A percentile compares a stretch with the other conserved stretches of the same genome.
phyloP scores from a whole-genome alignment of 495 filamentous ascomycete genomes.

The Entonaema liquescens region DNA sequence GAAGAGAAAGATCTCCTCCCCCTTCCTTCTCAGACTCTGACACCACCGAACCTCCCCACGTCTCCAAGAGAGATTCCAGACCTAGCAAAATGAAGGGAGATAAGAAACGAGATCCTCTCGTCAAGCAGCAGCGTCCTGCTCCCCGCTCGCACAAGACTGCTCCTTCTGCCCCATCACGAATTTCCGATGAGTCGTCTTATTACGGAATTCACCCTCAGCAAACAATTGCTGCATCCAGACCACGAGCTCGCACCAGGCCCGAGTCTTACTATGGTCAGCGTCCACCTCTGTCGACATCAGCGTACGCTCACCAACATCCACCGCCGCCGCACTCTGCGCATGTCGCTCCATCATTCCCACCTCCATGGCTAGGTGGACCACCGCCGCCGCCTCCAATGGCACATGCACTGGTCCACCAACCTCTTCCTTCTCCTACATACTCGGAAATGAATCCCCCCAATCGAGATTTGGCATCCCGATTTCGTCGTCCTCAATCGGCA shows the following conservation, averaged over 20 bases:
- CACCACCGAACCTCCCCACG: slow-evolving; percentile 49
- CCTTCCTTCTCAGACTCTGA: slow-evolving; percentile 55
- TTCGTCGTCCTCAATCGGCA: slow-evolving; percentile 53
- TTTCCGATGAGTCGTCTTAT: slow-evolving; percentile 50
- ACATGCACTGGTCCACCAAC: slow-evolving; percentile 38
- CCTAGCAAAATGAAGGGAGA: slow-evolving; percentile 46
- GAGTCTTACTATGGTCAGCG: slow-evolving; percentile 52
- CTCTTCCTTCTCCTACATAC: slow-evolving; percentile 40
- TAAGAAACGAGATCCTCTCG: slow-evolving; percentile 30
- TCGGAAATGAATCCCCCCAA: slow-evolving; percentile 39
- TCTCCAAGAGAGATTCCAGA: slow-evolving; percentile 39
- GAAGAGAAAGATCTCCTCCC: slow-evolving; percentile 46
- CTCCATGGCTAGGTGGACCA: slow-evolving; percentile 32
- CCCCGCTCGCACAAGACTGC: slow-evolving; percentile 39
- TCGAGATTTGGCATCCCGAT: slow-evolving; percentile 48
- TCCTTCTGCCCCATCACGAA: slow-evolving; percentile 37
- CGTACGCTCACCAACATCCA: slow-evolving; percentile 41
- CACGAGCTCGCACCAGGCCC: slow-evolving; percentile 53
- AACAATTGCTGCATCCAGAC: slow-evolving; percentile 47
- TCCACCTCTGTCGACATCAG: slow-evolving; percentile 45
- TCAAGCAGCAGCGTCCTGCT: slow-evolving; percentile 38
- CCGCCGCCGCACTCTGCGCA: slow-evolving; percentile 35
- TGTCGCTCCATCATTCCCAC: slow-evolving; percentile 34
- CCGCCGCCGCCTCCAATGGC: slow-evolving; percentile 31
- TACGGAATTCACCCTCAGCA: slow-evolving; percentile 50